Evolutionary conservation across 495 filamentous ascomycete species (phyloP).

Genomic region (Trypethelium eluteriae): DNA sequence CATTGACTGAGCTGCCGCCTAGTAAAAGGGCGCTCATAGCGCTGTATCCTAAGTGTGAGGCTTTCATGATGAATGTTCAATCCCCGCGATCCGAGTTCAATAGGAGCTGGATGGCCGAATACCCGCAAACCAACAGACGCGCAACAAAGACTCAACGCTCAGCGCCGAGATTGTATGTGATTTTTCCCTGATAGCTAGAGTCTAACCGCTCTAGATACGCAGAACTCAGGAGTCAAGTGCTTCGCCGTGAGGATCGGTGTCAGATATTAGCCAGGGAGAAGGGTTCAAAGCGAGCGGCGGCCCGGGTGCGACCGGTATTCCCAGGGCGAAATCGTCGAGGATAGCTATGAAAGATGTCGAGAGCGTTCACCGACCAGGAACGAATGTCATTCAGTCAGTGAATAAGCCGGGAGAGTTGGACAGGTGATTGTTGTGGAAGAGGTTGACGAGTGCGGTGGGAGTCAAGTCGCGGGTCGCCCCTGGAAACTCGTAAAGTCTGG

Average conservation of each 20-base stretch:
- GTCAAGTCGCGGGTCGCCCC: slow-evolving; percentile 6
- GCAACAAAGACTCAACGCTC: slow-evolving; percentile 6
- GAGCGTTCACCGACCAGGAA: neutral
- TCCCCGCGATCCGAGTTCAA: neutral
- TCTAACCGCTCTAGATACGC: neutral
- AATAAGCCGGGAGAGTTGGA: neutral
- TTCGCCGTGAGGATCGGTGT: slow-evolving; percentile 3
- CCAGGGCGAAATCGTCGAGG: neutral
- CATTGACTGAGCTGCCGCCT: neutral
- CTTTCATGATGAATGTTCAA: slow-evolving; percentile 1
- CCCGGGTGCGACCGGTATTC: neutral
- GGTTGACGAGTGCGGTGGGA: neutral
- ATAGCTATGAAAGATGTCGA: neutral
- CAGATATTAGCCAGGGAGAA: neutral
- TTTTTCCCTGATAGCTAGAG: neutral
- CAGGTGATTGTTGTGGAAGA: slow-evolving; percentile 10
- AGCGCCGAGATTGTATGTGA: neutral
- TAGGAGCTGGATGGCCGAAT: neutral
- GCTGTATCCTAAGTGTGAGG: neutral
- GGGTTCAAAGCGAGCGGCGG: slow-evolving; percentile 5
- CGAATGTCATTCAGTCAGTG: slow-evolving; percentile 9
- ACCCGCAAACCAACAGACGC: neutral
- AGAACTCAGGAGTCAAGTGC: neutral
- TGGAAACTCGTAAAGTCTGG: slow-evolving; percentile 12
- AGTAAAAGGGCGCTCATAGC: slow-evolving; percentile 2